A percentile compares a stretch with the other conserved stretches of the same genome.
phyloP scores from a whole-genome alignment of 192 early-diverging fungal species.

The Dimargaris cristalligena region DNA sequence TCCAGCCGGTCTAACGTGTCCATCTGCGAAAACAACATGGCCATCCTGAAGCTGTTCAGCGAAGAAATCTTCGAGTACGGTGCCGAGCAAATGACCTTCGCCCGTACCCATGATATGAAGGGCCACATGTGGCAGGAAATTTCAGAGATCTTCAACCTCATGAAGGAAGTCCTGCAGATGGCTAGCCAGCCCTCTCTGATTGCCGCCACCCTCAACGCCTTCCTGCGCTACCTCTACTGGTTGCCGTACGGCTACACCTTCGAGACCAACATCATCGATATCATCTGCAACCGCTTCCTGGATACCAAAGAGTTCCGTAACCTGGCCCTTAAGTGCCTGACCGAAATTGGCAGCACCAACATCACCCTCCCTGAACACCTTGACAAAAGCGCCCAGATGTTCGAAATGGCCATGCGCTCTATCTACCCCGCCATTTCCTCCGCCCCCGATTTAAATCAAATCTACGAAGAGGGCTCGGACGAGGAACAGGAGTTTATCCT shows the following conservation, averaged over 20 bases:
- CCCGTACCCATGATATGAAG: constrained; percentile 86
- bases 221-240: constrained; percentile 95
- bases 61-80: constrained; percentile 99
- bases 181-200: constrained; percentile 82
- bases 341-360: constrained; percentile 85
- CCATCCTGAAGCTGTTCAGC: constrained; percentile 90
- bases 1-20: constrained; percentile 82
- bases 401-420: constrained; percentile 54
- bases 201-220: constrained; percentile 77
- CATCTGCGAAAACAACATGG: constrained; percentile 99
- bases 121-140: constrained; percentile 91
- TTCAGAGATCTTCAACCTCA: constrained; percentile 86
- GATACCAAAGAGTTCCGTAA: constrained; percentile 76
- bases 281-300: constrained; percentile 67
- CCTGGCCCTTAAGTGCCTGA: constrained; percentile 88
- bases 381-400: constrained; percentile 75
- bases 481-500: constrained; percentile 94
- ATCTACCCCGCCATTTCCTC: constrained; percentile 18
- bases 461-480: constrained; percentile 39
- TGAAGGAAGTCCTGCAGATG: constrained; percentile 82
- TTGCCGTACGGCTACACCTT: constrained; percentile 97
- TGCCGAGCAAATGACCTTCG: constrained; percentile 95
- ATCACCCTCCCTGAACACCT: constrained; percentile 55
- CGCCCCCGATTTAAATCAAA: not conserved
- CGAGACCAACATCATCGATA: constrained; percentile 80